Evolutionary conservation across 73 alveolate species (phyloP).

Genomic region (Paramecium pentaurelia): DNA sequence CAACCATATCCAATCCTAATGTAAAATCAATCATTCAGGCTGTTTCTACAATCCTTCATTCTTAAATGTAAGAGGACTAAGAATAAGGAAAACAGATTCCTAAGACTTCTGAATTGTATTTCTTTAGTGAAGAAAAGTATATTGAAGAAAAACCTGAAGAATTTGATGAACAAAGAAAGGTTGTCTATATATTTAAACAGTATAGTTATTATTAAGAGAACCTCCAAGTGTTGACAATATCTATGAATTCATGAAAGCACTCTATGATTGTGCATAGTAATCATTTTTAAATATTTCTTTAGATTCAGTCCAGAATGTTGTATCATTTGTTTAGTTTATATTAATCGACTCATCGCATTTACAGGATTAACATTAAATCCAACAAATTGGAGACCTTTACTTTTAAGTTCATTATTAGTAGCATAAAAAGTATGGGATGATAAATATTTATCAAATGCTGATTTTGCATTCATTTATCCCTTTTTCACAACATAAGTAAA

Average conservation of each 20-base stretch:
- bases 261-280: constrained; percentile 95
- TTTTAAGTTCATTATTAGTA: constrained; percentile 88
- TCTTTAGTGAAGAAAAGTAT: constrained; percentile 96
- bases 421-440: constrained; percentile 99
- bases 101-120: constrained; percentile 90
- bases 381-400: constrained; percentile 98
- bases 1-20: constrained; percentile 92
- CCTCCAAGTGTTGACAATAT: constrained; percentile 96
- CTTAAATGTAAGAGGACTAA: constrained; percentile 92
- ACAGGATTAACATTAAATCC: constrained; percentile 95
- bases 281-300: background rate
- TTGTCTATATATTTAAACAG: background rate
- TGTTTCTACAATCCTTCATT: constrained; percentile 92
- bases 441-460: constrained; percentile 92
- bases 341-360: constrained; percentile 95
- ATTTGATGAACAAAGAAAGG: constrained; percentile 86
- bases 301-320: constrained; percentile 91
- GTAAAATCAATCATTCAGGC: constrained; percentile 90
- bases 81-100: constrained; percentile 82
- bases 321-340: constrained; percentile 94
- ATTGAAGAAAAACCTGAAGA: constrained; percentile 94
- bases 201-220: constrained; percentile 56
- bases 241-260: constrained; percentile 95
- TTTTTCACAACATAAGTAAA: constrained; percentile 86
- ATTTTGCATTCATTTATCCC: constrained; percentile 97